Base-by-base conservation (phyloP, 1,284 basidiomycete genomes). In the Boletus semigastroideus region DNA sequence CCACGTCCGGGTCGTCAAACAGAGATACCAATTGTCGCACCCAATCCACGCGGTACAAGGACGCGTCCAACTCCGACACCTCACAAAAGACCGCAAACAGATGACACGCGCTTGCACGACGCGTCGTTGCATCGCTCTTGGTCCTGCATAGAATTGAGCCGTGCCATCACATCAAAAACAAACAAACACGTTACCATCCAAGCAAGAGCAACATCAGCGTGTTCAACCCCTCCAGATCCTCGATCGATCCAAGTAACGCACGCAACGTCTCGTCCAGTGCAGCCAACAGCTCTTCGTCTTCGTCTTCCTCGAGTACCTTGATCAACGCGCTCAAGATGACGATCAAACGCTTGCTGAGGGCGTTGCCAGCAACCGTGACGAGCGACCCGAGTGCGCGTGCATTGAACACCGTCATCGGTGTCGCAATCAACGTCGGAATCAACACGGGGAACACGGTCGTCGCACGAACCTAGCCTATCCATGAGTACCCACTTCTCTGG, bases 371-470 rank as follows among this genome's bases (percentile, higher is more conserved):
- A 8, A 98, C 96, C 5, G 90, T 90, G 16, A 98, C 94, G 38
- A 99, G 79, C 0, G 93, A 88, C 3, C 87, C 88, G 12, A 99
- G 75, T 4, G 96, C 96, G 17, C 88, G 84, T n/a, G 92, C 93
- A 66, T 99, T 98, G 85, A 98, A 98, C 4, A 90, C 85, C 3
- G 92, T 88, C 82, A 99, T 95, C 0, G 96, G 96, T 34, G 83
- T 83, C 6, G 87, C 84, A 36, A 92, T 94, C 56, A 99, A 79
- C 7, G 94, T 95, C 0, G 96, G 97, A 46, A 99, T 92, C 49
- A 99, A 77, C n/a, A 97, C 91, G 0, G 97, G 97, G 90, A 99
- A 98, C 46, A 99, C 95, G 13, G 91, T 94, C 42, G 87, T 80
- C 12, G 94, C 91, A 46, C 93, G 90, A 62, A 95, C 90, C 88